Evolutionary conservation across 805 yeast species (phyloP).

Genomic region (Candida ovalis): DNA sequence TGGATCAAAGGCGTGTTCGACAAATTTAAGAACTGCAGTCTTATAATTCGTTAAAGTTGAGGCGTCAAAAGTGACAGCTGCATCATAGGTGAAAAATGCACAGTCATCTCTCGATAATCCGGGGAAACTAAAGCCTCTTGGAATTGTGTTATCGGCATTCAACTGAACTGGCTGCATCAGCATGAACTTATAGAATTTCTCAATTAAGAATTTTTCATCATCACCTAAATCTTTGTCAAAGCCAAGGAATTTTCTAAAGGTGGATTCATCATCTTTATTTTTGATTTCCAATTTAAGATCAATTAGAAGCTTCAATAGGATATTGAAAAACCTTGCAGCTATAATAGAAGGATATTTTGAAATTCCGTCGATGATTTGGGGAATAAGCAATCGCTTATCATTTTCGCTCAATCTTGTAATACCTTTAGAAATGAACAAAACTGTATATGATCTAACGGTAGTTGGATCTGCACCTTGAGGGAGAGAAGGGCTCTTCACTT

Average conservation of each 20-base stretch:
- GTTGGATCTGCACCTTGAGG: conserved; percentile 40
- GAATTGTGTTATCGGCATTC: conserved; percentile 35
- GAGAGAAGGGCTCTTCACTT: conserved; percentile 54
- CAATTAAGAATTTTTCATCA: conserved; percentile 45
- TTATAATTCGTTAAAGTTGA: conserved; percentile 43
- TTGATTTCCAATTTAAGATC: conserved; percentile 47
- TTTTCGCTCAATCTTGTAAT: conserved; percentile 46
- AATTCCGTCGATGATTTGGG: conserved; percentile 45
- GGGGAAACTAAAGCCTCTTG: conserved; percentile 49
- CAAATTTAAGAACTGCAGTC: conserved; percentile 38
- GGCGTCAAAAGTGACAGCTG: conserved; percentile 57
- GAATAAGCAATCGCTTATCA: conserved; percentile 41
- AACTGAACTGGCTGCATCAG: conserved; percentile 46
- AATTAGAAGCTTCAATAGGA: conserved; percentile 52
- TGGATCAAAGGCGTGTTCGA: conserved; percentile 40
- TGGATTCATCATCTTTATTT: conserved; percentile 40
- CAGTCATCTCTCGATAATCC: conserved; percentile 60
- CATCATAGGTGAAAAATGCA: conserved; percentile 60
- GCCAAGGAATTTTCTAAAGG: conserved; percentile 31
- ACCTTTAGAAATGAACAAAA: conserved; percentile 66
- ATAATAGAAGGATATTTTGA: conserved; percentile 28
- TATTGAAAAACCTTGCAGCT: conserved; percentile 57
- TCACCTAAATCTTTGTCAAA: conserved; percentile 28
- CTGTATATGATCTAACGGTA: conserved; percentile 55
- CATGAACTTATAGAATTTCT: conserved; percentile 52